A percentile compares a stretch with the other conserved stretches of the same genome.
These are phyloP conservation scores for Sphenostylis stenocarpa DNA, from an alignment of 306 rosid genomes.

Conservation along the genomic window DNA sequence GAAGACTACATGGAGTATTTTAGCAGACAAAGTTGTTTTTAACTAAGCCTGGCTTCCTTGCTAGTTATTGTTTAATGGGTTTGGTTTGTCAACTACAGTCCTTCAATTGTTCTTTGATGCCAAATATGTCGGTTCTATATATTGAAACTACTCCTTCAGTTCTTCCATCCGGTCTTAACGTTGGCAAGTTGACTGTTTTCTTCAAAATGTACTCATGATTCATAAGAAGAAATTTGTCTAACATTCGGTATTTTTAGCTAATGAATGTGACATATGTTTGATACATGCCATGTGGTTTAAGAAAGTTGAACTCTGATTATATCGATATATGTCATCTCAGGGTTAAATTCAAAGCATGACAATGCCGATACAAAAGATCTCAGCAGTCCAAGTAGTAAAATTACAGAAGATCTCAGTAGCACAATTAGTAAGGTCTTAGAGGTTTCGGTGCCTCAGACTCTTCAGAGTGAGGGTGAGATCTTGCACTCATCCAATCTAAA, in stretches of 20 bases:
- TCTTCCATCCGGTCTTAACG: background rate
- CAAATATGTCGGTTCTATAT: background rate
- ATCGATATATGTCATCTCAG: slow-evolving; percentile 36
- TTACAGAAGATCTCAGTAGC: slow-evolving; percentile 29
- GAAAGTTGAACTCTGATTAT: slow-evolving; percentile 4
- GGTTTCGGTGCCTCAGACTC: slow-evolving; percentile 28
- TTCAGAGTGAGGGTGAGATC: slow-evolving; percentile 49
- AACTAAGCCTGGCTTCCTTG: background rate
- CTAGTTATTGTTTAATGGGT: background rate
- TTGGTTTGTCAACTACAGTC: background rate
- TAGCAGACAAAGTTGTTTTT: slow-evolving; percentile 3
- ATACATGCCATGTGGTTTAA: background rate
- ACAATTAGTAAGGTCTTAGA: slow-evolving; percentile 36
- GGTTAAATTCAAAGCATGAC: slow-evolving; percentile 43
- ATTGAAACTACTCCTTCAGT: background rate
- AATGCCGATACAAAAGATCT: slow-evolving; percentile 29
- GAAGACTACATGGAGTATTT: background rate
- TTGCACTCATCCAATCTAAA: slow-evolving; percentile 49
- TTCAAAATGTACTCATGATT: background rate
- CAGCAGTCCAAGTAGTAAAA: slow-evolving; percentile 11
- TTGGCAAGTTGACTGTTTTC: background rate
- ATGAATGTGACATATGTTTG: background rate
- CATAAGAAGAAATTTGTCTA: background rate
- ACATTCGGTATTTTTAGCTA: slow-evolving; percentile 18
- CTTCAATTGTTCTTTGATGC: background rate